Conservation (phyloP, 805 yeast genomes). For the Saccharomycopsis sp. region DNA sequence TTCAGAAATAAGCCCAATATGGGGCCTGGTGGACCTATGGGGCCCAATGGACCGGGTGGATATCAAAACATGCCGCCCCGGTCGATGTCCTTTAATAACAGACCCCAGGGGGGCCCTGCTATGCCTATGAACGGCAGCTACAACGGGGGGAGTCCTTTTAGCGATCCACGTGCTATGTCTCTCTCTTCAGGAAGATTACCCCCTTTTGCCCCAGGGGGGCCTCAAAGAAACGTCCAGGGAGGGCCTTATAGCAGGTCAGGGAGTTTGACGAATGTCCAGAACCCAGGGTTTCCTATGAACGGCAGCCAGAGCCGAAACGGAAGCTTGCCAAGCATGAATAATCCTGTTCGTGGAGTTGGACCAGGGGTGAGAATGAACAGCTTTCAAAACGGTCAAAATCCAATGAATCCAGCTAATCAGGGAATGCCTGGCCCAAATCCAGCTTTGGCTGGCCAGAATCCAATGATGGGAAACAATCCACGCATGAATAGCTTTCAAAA, state of each 20-base stretch:
- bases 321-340: slow-evolving; percentile 14
- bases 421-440: too few relatives aligned
- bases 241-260: slow-evolving; percentile 12
- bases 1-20: slow-evolving; percentile 11
- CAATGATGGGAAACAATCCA: background rate
- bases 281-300: background rate
- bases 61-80: slow-evolving; percentile 22
- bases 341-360: slow-evolving; percentile 13
- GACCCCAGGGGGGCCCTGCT: slow-evolving; percentile 14
- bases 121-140: slow-evolving; percentile 9
- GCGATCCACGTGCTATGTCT: slow-evolving; percentile 30
- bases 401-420: background rate
- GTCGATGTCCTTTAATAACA: slow-evolving; percentile 29
- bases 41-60: slow-evolving; percentile 4
- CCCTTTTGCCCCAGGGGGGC: slow-evolving; percentile 17
- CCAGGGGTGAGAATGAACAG: slow-evolving; percentile 3
- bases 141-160: background rate
- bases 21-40: slow-evolving; percentile 12
- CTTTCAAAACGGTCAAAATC: background rate
- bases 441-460: too few relatives aligned
- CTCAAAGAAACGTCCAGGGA: slow-evolving; percentile 6
- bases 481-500: background rate
- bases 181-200: slow-evolving; percentile 23
- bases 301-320: slow-evolving; percentile 13
- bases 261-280: slow-evolving; percentile 11